These are phyloP conservation scores for Zoysia pacifica DNA, from an alignment of 176 grass and related monocot genomes.

Conservation along the genomic window DNA sequence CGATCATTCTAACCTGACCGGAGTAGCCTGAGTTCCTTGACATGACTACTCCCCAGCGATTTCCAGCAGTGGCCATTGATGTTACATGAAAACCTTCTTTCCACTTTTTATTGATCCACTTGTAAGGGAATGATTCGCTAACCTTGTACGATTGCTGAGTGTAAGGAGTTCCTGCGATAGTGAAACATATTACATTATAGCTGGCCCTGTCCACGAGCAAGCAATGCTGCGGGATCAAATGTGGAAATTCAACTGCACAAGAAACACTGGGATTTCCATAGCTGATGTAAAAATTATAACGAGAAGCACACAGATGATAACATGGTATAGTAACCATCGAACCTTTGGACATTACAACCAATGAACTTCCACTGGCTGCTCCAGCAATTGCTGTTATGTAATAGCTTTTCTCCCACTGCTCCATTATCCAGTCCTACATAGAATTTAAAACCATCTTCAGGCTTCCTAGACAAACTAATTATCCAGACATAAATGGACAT, in stretches of 20 bases:
- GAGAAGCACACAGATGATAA: not conserved
- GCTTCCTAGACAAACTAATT: not conserved
- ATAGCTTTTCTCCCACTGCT: conserved; percentile 95
- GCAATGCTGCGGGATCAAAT: not conserved
- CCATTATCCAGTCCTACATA: conserved; percentile 97
- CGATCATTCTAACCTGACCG: conserved; percentile 59
- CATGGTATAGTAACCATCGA: not conserved
- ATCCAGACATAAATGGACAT: conserved; percentile 23
- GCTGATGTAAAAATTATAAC: not conserved
- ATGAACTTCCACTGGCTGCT: conserved; percentile 82
- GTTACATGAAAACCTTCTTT: conserved; percentile 99
- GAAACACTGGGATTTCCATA: conserved; percentile 16
- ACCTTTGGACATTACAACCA: conserved; percentile 99
- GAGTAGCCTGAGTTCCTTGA: conserved; percentile 87
- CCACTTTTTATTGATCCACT: conserved; percentile 99
- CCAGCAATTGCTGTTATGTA: conserved; percentile 92
- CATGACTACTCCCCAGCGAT: conserved; percentile 94
- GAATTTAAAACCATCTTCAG: conserved; percentile 23
- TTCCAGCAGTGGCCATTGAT: conserved; percentile 91
- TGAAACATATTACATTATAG: conserved; percentile 5
- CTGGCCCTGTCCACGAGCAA: not conserved
- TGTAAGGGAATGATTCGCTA: conserved; percentile 94
- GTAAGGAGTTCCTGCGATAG: conserved; percentile 69
- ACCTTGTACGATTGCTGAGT: conserved; percentile 97
- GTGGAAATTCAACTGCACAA: conserved; percentile 7